Base-by-base conservation (phyloP, 371 early-diverging fungal genomes). In the Furculomyces boomerangus region DNA sequence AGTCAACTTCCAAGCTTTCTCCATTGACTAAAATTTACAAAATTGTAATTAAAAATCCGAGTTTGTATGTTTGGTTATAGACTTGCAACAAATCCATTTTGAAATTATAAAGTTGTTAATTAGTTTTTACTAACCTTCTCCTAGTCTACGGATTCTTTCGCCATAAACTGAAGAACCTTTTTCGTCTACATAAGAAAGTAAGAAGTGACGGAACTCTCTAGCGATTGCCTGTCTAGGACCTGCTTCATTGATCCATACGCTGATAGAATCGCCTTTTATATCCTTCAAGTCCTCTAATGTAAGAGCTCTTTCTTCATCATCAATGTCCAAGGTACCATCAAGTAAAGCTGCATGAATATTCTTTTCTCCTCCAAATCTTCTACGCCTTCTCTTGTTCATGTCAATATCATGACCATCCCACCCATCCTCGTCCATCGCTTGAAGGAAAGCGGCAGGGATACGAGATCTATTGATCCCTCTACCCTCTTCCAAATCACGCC, bases 91-190 rank as follows among this genome's bases (percentile, higher is more conserved):
- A 57, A 30, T 8, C 14, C 32, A 25, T 59, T 8, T 30, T 20
- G 25, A 66, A n/a, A 30, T 30, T 7, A 29, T 24, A 20, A 59
- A 16, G 14, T 13, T n/a, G 22, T 51, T 65, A 50, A 68, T 73
- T 49, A 20, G 18, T 20, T 25, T 16, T 5, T 5, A 30, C 32
- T 25, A 10, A 49, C 81, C 76, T 71, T 88, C 90, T 73, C 93
- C 90, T 75, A 97, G 80, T 45, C 76, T 74, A 46, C 82, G 73
- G 64, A 97, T 92, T 44, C 87, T 74, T 61, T 87, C 86, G 61
- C 90, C 91, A 60, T 97, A 97, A 7, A 95, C 86, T 1, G 89
- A 86, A 30, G 80, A 81, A 56, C 92, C 91, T 39, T 81, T 70
- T 18, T 84, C 86, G 59, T 90, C 83, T 18, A 80, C 79, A 64